Evolutionary conservation across 2,329 filamentous ascomycete genomes (phyloP), one percentile per base, ranked within the genome.

Genomic region (Byssoonygena ceratinophila): DNA sequence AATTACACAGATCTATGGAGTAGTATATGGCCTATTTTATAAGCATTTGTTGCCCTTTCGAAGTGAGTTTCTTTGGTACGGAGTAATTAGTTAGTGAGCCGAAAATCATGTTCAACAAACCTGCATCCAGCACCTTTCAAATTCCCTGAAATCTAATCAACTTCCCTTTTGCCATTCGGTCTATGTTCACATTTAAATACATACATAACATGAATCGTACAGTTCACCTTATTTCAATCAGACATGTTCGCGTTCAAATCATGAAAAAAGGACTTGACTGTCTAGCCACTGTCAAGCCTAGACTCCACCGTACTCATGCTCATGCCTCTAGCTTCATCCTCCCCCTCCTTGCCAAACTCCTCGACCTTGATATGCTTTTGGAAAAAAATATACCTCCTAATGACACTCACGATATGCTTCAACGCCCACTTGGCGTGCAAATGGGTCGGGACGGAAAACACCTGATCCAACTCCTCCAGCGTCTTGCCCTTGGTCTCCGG

Each of bases 361-460:
- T 67, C 65, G 20, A 64, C 52, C 36, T 58, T 59, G 27, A 73
- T 68, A 29, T 64, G 60, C 57, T 76, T 76, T 55, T 60, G 58
- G 6, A 64, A 53, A 22, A 71, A 52, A 18, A 69, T 37, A 59
- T 69, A 68, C 43, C 66, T 59, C 37, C 66, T 63, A 7, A 67
- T 41, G 43, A 69, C 66, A 40, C 66, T 70, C 2, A 61, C 60
- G 41, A 70, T 62, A 57, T 71, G 66, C 16, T 67, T 60, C 45
- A 70, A 40, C 0, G 68, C 68, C 60, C 69, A 72, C 41, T 55
- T 57, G 3, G 65, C 70, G 61, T 74, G 71, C 27, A 71, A 61
- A 11, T 63, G 60, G 2, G 73, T 77, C 0, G 76, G 71, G 1
- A 80, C 74, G 1, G 68, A 71, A 61, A 80, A 80, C 14, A 80